These are phyloP conservation scores for Cryphonectria parasitica DNA, from an alignment of 2,329 filamentous ascomycete genomes.

Conservation along the genomic window DNA sequence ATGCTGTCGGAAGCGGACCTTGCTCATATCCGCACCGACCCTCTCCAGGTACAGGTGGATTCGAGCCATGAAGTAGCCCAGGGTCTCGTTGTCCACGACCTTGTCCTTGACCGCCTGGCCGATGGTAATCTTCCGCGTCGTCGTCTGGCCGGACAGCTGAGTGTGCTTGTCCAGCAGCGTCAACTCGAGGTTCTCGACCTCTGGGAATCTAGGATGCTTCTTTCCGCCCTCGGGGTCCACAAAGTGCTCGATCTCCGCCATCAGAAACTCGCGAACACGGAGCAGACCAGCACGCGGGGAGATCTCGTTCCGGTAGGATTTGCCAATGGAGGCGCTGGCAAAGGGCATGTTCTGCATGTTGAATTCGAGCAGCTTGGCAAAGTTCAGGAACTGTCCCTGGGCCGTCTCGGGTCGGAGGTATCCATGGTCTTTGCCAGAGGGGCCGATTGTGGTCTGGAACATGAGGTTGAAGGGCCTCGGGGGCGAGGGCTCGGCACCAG, in stretches of 20 bases:
- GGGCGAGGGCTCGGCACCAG: conserved; percentile 73
- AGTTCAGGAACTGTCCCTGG: conserved; percentile 97
- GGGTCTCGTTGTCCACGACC: conserved; percentile 93
- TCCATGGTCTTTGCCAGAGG: conserved; percentile 82
- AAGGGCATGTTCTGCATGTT: conserved; percentile 97
- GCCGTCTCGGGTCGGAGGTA: conserved; percentile 94
- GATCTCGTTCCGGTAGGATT: conserved; percentile 98
- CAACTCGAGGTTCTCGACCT: conserved; percentile 83
- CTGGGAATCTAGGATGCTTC: conserved; percentile 86
- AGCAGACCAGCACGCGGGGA: conserved; percentile 89
- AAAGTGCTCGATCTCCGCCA: conserved; percentile 99
- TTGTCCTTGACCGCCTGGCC: conserved; percentile 82
- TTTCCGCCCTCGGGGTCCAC: conserved; percentile 95
- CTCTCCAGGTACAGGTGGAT: conserved; percentile 89
- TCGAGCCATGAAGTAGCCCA: conserved; percentile 95
- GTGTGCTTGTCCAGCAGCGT: conserved; percentile 82
- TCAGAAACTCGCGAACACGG: conserved; percentile 94
- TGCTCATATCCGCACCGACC: conserved; percentile 83
- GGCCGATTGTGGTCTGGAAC: conserved; percentile 96
- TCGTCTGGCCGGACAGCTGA: conserved; percentile 84
- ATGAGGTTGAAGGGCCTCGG: conserved; percentile 97
- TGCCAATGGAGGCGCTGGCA: conserved; percentile 94
- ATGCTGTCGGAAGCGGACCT: conserved; percentile 96
- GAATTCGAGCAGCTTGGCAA: conserved; percentile 93
- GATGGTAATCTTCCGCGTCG: conserved; percentile 73